phyloP scores from a whole-genome alignment of 176 grass and related monocot genomes.

The Oryza officinalis region DNA sequence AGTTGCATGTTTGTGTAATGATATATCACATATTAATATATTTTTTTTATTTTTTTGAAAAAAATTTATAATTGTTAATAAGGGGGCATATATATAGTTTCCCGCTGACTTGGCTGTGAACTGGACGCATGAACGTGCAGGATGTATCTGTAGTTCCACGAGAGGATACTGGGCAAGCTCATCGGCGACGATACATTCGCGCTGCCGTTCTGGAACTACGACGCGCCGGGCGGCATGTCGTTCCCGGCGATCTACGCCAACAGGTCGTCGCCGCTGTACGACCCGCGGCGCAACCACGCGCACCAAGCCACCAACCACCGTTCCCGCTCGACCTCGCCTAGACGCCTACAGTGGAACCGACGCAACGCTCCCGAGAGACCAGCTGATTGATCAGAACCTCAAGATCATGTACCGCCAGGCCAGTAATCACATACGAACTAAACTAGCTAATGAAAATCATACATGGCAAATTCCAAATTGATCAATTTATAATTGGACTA shows the following conservation, averaged over 20 bases:
- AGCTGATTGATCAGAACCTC: conserved; percentile 55
- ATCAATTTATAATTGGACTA: not conserved
- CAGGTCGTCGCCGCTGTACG: conserved; percentile 46
- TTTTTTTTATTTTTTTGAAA: no score
- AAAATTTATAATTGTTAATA: no score
- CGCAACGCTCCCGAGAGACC: conserved; percentile 9
- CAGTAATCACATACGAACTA: not conserved
- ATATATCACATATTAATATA: no score
- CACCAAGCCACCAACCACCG: conserved; percentile 67
- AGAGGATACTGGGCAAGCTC: conserved; percentile 71
- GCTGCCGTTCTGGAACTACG: conserved; percentile 89
- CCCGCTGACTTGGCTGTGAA: no score
- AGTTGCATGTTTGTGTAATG: no score
- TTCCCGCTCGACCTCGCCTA: conserved; percentile 37
- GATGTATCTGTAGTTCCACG: conserved; percentile 66
- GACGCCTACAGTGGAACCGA: conserved; percentile 48
- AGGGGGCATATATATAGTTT: no score
- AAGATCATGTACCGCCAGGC: conserved; percentile 79
- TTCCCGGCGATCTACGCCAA: conserved; percentile 59
- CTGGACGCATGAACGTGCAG: not conserved
- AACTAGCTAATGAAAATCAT: not conserved
- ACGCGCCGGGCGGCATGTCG: conserved; percentile 60
- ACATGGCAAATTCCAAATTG: not conserved
- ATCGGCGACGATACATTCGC: conserved; percentile 73
- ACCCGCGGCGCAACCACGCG: conserved; percentile 39